phyloP scores from a whole-genome alignment of 352 stramenopile species.

The Pythium periplocum region DNA sequence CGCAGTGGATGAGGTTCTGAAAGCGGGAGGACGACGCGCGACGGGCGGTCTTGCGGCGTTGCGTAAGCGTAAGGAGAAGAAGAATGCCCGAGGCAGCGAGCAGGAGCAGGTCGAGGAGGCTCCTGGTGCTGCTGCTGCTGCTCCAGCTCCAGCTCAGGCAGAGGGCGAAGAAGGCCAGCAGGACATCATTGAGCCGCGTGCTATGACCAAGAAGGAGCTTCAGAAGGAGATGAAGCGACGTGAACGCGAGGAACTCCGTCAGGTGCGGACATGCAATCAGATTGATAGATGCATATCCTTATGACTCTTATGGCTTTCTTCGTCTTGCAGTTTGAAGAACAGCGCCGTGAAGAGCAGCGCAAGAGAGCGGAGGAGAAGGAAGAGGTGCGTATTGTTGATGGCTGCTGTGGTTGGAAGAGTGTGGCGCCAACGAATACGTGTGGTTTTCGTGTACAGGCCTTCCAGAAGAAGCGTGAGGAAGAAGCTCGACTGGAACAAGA shows the following conservation, averaged over 20 bases:
- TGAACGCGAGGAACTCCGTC: slow-evolving; percentile 68
- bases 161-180: slow-evolving; percentile 17
- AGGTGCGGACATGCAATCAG: slow-evolving; percentile 19
- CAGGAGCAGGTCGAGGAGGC: neutral
- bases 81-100: slow-evolving; percentile 16
- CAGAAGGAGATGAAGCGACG: slow-evolving; percentile 75
- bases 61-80: slow-evolving; percentile 61
- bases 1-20: slow-evolving; percentile 23
- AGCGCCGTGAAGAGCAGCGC: slow-evolving; percentile 52
- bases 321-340: slow-evolving; percentile 56
- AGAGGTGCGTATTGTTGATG: slow-evolving; percentile 14
- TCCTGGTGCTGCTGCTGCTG: slow-evolving; percentile 1
- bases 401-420: too few species aligned
- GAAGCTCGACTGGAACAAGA: slow-evolving; percentile 40
- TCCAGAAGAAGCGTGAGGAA: slow-evolving; percentile 57
- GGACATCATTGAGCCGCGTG: slow-evolving; percentile 33
- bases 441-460: slow-evolving; percentile 6
- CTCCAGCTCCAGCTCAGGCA: slow-evolving; percentile 8
- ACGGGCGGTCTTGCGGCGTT: slow-evolving; percentile 46
- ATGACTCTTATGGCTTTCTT: neutral
- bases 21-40: slow-evolving; percentile 30
- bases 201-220: slow-evolving; percentile 73
- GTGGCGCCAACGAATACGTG: too few species aligned
- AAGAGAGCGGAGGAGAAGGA: slow-evolving; percentile 52
- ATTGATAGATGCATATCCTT: neutral